These are phyloP conservation scores for Populus davidiana DNA, from an alignment of 345 rosid genomes.

Conservation along the genomic window DNA sequence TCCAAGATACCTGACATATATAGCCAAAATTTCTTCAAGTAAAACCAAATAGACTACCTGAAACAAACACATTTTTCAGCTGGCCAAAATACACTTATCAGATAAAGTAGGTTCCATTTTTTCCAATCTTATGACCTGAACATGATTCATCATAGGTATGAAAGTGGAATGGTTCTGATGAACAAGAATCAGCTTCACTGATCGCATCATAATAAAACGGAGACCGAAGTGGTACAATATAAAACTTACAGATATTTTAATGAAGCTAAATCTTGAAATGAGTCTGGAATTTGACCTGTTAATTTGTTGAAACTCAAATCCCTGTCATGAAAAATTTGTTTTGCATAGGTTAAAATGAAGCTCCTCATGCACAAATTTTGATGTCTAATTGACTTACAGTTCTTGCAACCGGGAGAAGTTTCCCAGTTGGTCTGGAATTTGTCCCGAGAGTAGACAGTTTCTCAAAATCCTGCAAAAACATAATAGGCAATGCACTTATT, in stretches of 20 bases:
- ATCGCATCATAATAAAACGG: background rate
- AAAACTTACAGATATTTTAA: constrained; percentile 41
- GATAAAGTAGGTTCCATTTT: background rate
- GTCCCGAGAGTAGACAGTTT: constrained; percentile 40
- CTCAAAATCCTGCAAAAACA: constrained; percentile 44
- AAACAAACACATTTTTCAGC: background rate
- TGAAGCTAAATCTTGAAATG: constrained; percentile 30
- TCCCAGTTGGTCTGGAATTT: constrained; percentile 43
- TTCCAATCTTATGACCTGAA: background rate
- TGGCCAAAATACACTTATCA: background rate
- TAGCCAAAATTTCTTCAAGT: background rate
- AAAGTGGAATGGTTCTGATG: background rate
- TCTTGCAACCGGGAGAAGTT: constrained; percentile 30
- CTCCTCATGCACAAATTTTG: background rate
- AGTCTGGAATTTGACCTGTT: constrained; percentile 42
- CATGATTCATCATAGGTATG: background rate
- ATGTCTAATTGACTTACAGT: constrained; percentile 34
- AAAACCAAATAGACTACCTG: constrained; percentile 4
- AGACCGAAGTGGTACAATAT: background rate
- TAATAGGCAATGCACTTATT: background rate
- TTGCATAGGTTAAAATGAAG: background rate
- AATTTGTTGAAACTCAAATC: constrained; percentile 64
- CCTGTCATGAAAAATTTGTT: constrained; percentile 21
- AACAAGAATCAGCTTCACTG: background rate
- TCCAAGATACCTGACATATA: constrained; percentile 46